A percentile compares a stretch with the other conserved stretches of the same genome.
These are phyloP conservation scores for Cronartium quercuum DNA, from an alignment of 1,284 basidiomycete genomes.

Conservation along the genomic window DNA sequence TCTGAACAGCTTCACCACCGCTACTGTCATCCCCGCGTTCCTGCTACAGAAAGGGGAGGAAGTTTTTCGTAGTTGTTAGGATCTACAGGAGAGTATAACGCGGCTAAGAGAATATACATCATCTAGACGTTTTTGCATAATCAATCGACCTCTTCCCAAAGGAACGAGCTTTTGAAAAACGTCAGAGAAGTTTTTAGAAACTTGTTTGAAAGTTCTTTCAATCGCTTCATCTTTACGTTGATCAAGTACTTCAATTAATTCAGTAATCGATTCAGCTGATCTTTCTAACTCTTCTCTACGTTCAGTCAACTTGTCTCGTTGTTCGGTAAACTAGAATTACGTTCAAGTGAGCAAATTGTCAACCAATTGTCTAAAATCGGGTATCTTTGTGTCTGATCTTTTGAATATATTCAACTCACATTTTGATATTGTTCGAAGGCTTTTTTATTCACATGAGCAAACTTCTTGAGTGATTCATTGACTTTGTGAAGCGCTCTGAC, in stretches of 20 bases:
- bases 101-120: constrained; percentile 50
- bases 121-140: constrained; percentile 83
- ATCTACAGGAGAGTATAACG: neutral
- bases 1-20: constrained; percentile 30
- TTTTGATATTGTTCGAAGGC: constrained; percentile 67
- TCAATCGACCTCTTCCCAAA: constrained; percentile 77
- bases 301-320: constrained; percentile 80
- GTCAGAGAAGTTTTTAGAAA: constrained; percentile 90
- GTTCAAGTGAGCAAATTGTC: neutral
- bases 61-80: neutral
- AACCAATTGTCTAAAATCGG: neutral
- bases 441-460: constrained; percentile 98
- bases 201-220: constrained; percentile 95
- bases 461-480: constrained; percentile 89
- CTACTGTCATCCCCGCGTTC: constrained; percentile 24
- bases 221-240: constrained; percentile 98
- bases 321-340: constrained; percentile 68
- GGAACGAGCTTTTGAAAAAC: constrained; percentile 98
- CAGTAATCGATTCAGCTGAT: constrained; percentile 80
- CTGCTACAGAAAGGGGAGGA: neutral
- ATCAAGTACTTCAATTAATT: constrained; percentile 90
- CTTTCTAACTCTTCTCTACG: constrained; percentile 84
- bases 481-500: constrained; percentile 82
- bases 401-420: too few relatives aligned
- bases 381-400: too few relatives aligned